phyloP scores from a whole-genome alignment of 495 filamentous ascomycete genomes.

The Pseudotulostoma volvatum region DNA sequence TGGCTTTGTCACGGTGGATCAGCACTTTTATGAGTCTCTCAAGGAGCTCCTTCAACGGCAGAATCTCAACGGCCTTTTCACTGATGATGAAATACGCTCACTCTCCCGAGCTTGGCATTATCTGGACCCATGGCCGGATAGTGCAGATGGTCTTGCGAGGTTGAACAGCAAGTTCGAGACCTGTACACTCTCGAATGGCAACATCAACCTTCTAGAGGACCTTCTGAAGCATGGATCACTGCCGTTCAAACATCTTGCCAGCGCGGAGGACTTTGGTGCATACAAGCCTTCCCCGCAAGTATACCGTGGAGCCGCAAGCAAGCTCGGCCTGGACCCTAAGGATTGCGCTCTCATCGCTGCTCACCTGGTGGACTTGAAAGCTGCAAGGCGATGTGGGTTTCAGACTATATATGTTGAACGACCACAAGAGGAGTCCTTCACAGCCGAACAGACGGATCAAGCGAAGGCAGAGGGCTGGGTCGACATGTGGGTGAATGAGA shows the following conservation, averaged over 20 bases:
- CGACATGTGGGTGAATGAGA: slow-evolving; percentile 18
- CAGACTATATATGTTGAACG: slow-evolving; percentile 64
- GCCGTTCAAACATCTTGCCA: slow-evolving; percentile 43
- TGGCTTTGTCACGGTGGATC: slow-evolving; percentile 43
- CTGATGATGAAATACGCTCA: slow-evolving; percentile 35
- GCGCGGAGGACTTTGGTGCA: slow-evolving; percentile 52
- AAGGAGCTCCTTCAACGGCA: slow-evolving; percentile 36
- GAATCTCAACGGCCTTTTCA: slow-evolving; percentile 40
- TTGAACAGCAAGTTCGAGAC: slow-evolving; percentile 41
- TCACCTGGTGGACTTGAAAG: slow-evolving; percentile 52
- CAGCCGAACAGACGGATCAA: slow-evolving; percentile 30
- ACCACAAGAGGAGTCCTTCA: slow-evolving; percentile 45
- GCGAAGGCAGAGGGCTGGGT: slow-evolving; percentile 41
- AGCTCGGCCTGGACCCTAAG: slow-evolving; percentile 36
- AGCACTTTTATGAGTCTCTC: slow-evolving; percentile 50
- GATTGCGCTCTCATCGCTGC: slow-evolving; percentile 69
- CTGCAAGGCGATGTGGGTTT: slow-evolving; percentile 45
- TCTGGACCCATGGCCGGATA: slow-evolving; percentile 55
- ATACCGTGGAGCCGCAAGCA: slow-evolving; percentile 47
- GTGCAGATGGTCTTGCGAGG: slow-evolving; percentile 33
- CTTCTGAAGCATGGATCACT: slow-evolving; percentile 39
- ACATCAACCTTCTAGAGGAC: slow-evolving; percentile 47
- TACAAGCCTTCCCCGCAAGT: slow-evolving; percentile 60
- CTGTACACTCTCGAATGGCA: slow-evolving; percentile 60
- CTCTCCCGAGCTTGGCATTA: slow-evolving; percentile 53